phyloP scores from a whole-genome alignment of 768 basidiomycete species.

The Holtermannia corniformis region DNA sequence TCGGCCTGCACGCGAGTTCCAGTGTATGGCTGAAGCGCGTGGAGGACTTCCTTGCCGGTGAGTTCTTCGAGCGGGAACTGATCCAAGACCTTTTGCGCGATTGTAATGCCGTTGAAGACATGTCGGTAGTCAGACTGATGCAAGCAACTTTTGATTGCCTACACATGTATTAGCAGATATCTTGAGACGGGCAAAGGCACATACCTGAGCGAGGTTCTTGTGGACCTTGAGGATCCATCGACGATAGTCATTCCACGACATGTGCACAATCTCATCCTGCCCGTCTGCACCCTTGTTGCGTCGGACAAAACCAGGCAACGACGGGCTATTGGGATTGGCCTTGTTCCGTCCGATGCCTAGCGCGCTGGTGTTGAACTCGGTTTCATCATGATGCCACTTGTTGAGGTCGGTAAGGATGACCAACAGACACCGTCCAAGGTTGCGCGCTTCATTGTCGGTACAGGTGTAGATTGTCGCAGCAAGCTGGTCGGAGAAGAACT shows the following conservation, averaged over 20 bases:
- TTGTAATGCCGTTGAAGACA: conserved; percentile 90
- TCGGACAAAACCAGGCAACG: conserved; percentile 57
- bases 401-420: conserved; percentile 67
- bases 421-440: conserved; percentile 87
- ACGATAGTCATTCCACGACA: conserved; percentile 64
- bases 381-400: conserved; percentile 69
- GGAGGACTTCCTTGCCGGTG: conserved; percentile 28
- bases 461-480: conserved; percentile 80
- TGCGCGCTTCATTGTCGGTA: conserved; percentile 90
- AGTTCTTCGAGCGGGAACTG: conserved; percentile 71
- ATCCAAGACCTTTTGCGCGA: conserved; percentile 80
- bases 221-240: conserved; percentile 76
- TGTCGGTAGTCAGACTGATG: conserved; percentile 90
- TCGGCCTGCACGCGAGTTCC: background rate
- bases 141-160: conserved; percentile 70
- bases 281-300: conserved; percentile 45
- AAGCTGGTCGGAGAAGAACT: conserved; percentile 79
- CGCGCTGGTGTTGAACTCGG: conserved; percentile 48
- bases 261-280: conserved; percentile 40
- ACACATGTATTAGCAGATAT: background rate
- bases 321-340: conserved; percentile 48
- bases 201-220: conserved; percentile 59
- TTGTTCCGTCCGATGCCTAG: conserved; percentile 47
- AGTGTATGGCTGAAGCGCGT: conserved; percentile 15
- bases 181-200: conserved; percentile 22